Base-by-base conservation (phyloP, 305 asterid genomes). In the Plantago rigida region DNA sequence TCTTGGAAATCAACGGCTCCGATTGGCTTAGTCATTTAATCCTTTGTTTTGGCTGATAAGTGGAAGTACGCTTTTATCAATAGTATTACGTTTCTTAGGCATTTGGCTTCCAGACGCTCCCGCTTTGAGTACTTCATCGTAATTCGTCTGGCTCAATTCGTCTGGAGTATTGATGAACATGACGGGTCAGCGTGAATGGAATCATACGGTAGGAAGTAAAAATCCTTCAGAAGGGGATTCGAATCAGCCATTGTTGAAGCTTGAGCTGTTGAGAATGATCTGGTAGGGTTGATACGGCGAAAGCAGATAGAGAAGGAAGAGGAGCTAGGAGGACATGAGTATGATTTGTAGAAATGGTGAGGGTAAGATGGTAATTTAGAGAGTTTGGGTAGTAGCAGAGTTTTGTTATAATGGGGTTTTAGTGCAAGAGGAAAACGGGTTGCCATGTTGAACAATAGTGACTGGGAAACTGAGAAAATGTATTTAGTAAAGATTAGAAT, bases 181-280 rank as follows among this genome's bases (percentile, higher is more conserved):
- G n/a, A n/a, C n/a, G n/a, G 95, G 3, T 73, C 69, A 47, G 96
- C 86, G 50, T 84, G 77, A 68, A 91, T 88, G 10, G 62, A 39
- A 71, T 86, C 93, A 71, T 79, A 91, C 1, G 96, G 98, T 26
- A 96, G 98, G 76, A 91, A 91, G 72, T 79, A 74, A 59, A 91
- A 91, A 14, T 84, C 95, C 56, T 67, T 81, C 59, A 87, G 69
- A 13, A 91, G 79, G 39, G 96, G 98, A 75, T 87, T 86, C 2
- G 51, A 69, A n/a, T 44, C 6, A 69, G 56, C 55, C 69, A 47
- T 54, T 0, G 77, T 60, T 8, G 44, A 7, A 36, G 44, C 1
- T 6, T 36, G 79, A 62, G 58, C 72, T 44, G 1, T 84, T 59
- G 34, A 66, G 44, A 26, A 73, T 51, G 45, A 81, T 39, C 24